A percentile compares a stretch with the other conserved stretches of the same genome.
phyloP scores from a whole-genome alignment of 441 rosid species.

The Gossypium trilobum region DNA sequence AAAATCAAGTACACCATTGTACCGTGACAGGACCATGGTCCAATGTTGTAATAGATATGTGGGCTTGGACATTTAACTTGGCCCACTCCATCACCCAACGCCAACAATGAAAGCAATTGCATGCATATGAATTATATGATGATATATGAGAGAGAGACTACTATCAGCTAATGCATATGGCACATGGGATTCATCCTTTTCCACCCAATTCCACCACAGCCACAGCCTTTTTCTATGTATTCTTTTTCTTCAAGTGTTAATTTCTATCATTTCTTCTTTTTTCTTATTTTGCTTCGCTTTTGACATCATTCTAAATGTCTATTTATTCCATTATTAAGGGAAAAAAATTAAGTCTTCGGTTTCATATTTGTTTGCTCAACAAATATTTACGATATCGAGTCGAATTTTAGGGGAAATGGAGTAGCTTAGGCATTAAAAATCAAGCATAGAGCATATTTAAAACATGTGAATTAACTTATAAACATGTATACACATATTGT shows the following conservation, averaged over 20 bases:
- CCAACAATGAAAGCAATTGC: not conserved
- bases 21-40: not conserved
- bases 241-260: not conserved
- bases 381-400: not conserved
- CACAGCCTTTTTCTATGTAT: not conserved
- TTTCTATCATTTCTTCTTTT: not conserved
- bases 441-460: too few species aligned
- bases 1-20: not conserved
- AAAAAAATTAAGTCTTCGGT: not conserved
- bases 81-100: not conserved
- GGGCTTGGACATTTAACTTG: not conserved
- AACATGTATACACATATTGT: too few species aligned
- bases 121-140: not conserved
- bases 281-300: not conserved
- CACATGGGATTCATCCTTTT: constrained; percentile 3
- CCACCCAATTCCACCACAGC: not conserved
- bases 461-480: too few species aligned
- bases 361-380: not conserved
- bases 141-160: not conserved
- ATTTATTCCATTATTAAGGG: not conserved
- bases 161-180: not conserved
- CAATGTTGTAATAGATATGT: not conserved
- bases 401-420: too few species aligned
- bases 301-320: not conserved
- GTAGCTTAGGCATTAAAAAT: too few species aligned